Evolutionary conservation across 2,329 filamentous ascomycete species (phyloP).

Genomic region (Paraphaeosphaeria sporulosa): DNA sequence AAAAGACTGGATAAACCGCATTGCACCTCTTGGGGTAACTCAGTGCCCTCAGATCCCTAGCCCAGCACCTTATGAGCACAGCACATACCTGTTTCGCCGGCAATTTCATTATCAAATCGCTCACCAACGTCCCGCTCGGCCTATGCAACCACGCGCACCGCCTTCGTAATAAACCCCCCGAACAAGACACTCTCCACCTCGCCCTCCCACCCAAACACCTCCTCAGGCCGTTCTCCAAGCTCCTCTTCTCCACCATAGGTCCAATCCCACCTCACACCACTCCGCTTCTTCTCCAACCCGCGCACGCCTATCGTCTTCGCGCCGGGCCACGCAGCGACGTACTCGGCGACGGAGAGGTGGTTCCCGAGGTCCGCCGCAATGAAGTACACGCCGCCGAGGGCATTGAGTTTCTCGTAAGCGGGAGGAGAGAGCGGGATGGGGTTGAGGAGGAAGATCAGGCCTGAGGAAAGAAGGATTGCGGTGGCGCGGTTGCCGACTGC

Average conservation of each 20-base stretch:
- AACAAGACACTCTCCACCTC: constrained; percentile 26
- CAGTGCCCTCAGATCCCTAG: too few relatives aligned
- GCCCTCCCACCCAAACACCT: constrained; percentile 22
- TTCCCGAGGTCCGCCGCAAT: constrained; percentile 24
- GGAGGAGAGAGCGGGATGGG: constrained; percentile 18
- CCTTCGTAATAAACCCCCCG: constrained; percentile 26
- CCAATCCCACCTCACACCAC: constrained; percentile 23
- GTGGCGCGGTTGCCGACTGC: constrained; percentile 29
- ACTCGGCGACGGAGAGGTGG: constrained; percentile 20
- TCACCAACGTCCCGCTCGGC: constrained; percentile 21
- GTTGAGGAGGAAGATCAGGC: constrained; percentile 22
- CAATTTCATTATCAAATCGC: constrained; percentile 26
- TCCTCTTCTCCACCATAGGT: constrained; percentile 16
- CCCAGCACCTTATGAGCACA: not conserved
- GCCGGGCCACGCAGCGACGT: constrained; percentile 18
- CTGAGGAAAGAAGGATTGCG: constrained; percentile 19
- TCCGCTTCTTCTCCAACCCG: constrained; percentile 21
- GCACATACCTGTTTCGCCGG: constrained; percentile 23
- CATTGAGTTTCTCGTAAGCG: constrained; percentile 16
- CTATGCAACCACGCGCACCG: constrained; percentile 26
- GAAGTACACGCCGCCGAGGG: constrained; percentile 23
- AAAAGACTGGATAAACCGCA: too few relatives aligned
- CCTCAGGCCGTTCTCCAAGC: constrained; percentile 21
- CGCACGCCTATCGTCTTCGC: constrained; percentile 24
- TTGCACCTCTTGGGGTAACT: too few relatives aligned